phyloP scores from a whole-genome alignment of 371 early-diverging fungal genomes.

The Rhizopus stolonifer region DNA sequence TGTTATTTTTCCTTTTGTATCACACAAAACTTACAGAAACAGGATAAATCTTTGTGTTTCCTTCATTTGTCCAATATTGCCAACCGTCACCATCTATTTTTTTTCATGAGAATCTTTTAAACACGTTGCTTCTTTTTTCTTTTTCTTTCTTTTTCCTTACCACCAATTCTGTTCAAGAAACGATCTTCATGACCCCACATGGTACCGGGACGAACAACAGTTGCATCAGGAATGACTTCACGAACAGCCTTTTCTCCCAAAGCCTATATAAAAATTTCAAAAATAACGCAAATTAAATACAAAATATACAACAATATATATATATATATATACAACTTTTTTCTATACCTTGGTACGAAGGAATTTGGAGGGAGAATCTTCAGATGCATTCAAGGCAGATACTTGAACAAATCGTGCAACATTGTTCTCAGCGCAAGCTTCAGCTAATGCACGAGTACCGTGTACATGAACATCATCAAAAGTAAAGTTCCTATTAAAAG shows the following conservation, averaged over 20 bases:
- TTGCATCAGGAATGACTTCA: conserved; percentile 87
- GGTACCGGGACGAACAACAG: conserved; percentile 88
- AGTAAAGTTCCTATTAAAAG: conserved; percentile 75
- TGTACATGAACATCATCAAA: conserved; percentile 85
- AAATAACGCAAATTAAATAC: too few relatives aligned
- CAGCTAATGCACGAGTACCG: conserved; percentile 82
- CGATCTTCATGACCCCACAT: conserved; percentile 94
- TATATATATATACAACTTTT: too few relatives aligned
- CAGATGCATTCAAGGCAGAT: conserved; percentile 82
- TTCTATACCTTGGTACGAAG: conserved; percentile 88
- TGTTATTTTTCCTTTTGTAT: not conserved
- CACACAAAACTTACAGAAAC: conserved; percentile 61
- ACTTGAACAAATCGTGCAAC: conserved; percentile 89
- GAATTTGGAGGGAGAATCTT: conserved; percentile 76
- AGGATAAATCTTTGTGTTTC: conserved; percentile 77
- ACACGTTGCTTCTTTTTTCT: conserved; percentile 5
- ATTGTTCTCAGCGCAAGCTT: conserved; percentile 77
- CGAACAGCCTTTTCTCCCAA: conserved; percentile 88
- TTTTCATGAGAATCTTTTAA: too few relatives aligned
- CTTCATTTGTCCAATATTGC: conserved; percentile 73
- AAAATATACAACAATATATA: too few relatives aligned
- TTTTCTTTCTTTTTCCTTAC: conserved; percentile 52
- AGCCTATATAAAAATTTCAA: conserved; percentile 61
- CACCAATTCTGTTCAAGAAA: conserved; percentile 89
- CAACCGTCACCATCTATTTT: conserved; percentile 47